A percentile compares a stretch with the other conserved stretches of the same genome.
phyloP scores from a whole-genome alignment of 139 green algal species.

The Edaphochlamys debaryana region DNA sequence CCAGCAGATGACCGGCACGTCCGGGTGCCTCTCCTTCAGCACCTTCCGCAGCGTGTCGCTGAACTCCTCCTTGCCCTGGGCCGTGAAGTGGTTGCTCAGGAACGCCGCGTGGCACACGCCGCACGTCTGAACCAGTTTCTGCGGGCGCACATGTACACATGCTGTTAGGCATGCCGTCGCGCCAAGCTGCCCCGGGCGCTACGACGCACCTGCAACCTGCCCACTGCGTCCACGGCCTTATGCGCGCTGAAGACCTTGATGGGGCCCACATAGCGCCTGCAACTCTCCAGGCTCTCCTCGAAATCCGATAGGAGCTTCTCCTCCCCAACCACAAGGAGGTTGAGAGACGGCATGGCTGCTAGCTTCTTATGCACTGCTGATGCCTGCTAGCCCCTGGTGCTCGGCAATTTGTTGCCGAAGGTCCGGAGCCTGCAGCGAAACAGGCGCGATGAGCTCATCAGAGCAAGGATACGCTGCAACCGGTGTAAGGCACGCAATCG shows the following conservation, averaged over 20 bases:
- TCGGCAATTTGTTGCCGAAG: too few relatives aligned
- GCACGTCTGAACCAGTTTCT: constrained; percentile 34
- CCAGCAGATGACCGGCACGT: constrained; percentile 36
- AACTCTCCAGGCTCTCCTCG: constrained; percentile 31
- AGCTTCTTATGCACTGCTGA: too few relatives aligned
- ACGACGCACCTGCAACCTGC: not conserved
- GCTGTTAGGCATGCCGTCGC: not conserved
- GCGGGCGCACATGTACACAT: not conserved
- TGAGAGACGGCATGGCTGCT: constrained; percentile 16
- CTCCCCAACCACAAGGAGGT: constrained; percentile 17
- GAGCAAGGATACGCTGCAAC: too few relatives aligned
- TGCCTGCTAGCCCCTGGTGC: too few relatives aligned
- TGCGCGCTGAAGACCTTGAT: constrained; percentile 40
- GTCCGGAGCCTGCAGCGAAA: too few relatives aligned
- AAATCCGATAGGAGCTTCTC: constrained; percentile 29
- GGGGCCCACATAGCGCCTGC: constrained; percentile 41
- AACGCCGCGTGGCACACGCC: constrained; percentile 38
- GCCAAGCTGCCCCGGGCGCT: not conserved
- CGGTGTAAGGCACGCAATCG: too few relatives aligned
- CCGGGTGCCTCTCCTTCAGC: constrained; percentile 43
- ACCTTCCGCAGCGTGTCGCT: constrained; percentile 44
- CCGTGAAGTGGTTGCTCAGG: constrained; percentile 43
- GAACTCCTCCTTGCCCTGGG: constrained; percentile 51
- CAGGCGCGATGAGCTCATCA: too few relatives aligned
- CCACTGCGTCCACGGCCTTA: constrained; percentile 39